Base-by-base conservation (phyloP, 129 eudicot genomes). In the Lactuca saligna region DNA sequence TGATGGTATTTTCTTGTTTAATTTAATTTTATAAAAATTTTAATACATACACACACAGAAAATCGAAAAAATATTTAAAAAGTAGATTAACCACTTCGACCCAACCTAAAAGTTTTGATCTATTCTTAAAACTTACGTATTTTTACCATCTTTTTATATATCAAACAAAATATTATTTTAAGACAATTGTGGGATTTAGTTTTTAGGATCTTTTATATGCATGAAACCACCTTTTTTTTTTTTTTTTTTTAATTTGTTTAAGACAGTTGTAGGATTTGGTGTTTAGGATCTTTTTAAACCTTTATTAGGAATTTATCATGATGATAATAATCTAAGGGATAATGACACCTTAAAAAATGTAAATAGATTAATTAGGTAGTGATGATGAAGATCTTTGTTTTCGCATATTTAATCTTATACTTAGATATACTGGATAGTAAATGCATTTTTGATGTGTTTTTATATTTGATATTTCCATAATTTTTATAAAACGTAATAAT, bases 311-410 rank as follows among this genome's bases (percentile, higher is more conserved):
- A 48, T 48, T 49, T 67, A 68, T 75, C 68, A 75, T 75, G 69
- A 75, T 58, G 79, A 58, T 41, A 50, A 51, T 66, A 75, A 75
- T 75, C 68, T 75, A 50, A 29, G 32, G 61, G 79, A 75, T 46
- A 75, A 75, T 59, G 79, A 75, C 79, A 49, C 48, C 17, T 65
- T 65, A 44, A 58, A 73, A 55, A n/a, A 74, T 31, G 41, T 68
- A 17, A 41, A 42, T 65, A 33, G 60, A 48, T 66, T 57, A 66
- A 75, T 75, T 38, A 75, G 61, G 61, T 66, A 17, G 73, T 66
- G 73, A 34, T 66, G 68, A 75, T 66, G 59, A 37, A 29, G 73
- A 8, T 46, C 29, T 59, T 17, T 57, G 25, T 74, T 74, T 44
- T 33, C 31, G 9, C 54, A n/a, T 57, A 25, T 31, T 57, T 57